A percentile compares a stretch with the other conserved stretches of the same genome.
Evolutionary conservation across 805 yeast genomes (phyloP).

Genomic region (Zygosaccharomyces kombuchaensis): DNA sequence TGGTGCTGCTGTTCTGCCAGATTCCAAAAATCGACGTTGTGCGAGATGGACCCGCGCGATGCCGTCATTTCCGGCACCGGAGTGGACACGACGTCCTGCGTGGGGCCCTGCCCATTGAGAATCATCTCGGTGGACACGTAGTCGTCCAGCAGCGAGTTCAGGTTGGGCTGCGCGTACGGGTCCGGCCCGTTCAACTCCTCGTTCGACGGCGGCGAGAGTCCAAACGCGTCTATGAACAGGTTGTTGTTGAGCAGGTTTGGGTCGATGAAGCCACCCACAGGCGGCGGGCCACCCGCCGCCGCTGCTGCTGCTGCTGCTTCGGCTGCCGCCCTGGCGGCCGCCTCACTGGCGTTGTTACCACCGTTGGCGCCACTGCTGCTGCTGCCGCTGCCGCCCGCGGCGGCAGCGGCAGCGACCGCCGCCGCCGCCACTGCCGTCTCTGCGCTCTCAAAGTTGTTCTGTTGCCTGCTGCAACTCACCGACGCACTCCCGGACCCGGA

Average conservation of each 20-base stretch:
- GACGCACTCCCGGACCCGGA: background rate
- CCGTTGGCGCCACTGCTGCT: too few relatives aligned
- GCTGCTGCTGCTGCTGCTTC: background rate
- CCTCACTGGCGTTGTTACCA: too few relatives aligned
- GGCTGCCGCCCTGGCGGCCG: background rate
- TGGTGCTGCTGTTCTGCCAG: slow-evolving; percentile 9
- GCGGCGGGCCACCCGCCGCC: too few relatives aligned
- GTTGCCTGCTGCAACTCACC: background rate
- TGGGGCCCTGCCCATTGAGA: slow-evolving; percentile 3
- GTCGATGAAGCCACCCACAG: slow-evolving; percentile 12
- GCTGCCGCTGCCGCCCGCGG: background rate
- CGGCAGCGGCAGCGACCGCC: background rate
- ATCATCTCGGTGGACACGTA: slow-evolving; percentile 13
- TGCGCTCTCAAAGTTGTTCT: too few relatives aligned
- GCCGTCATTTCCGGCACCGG: slow-evolving; percentile 13
- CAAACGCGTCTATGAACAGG: slow-evolving; percentile 16
- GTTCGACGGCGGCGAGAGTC: slow-evolving; percentile 7
- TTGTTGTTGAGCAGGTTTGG: slow-evolving; percentile 19
- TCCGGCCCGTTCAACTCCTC: slow-evolving; percentile 7
- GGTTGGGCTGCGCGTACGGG: slow-evolving; percentile 6
- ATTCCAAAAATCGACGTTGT: slow-evolving; percentile 30
- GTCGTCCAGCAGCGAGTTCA: slow-evolving; percentile 17
- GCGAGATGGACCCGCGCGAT: slow-evolving; percentile 30
- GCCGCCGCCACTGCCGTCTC: background rate
- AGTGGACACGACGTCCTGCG: slow-evolving; percentile 16